Evolutionary conservation across 345 rosid species (phyloP), one percentile per base, ranked within the genome.

Genomic region (Abelmoschus esculentus): DNA sequence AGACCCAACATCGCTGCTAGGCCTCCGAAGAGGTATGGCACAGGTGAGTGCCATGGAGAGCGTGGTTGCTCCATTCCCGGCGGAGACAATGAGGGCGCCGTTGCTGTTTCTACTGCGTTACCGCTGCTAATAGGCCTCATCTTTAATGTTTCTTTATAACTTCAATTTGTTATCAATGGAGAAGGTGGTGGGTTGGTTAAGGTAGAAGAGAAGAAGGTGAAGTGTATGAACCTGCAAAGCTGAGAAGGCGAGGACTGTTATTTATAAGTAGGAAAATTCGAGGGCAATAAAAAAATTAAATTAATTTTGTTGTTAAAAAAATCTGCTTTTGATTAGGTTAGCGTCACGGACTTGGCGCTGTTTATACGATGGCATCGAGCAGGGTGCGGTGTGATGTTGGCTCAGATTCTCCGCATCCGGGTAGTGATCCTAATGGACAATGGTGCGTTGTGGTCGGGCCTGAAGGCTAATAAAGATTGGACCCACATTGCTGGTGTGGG

Each of bases 11-110:
- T 90, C 70, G 96, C 96, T 0, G 90, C 92, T 32, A 90, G 72
- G 9, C 92, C 96, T 0, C 96, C 96, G 58, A 90, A 90, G 60
- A 90, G 80, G 76, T 87, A 90, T 0, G 92, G 90, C 28, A 90
- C 90, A 1, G 96, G 96, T 8, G 96, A 90, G 77, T 86, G 87
- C 92, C 90, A 90, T 18, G 88, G 86, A 0, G 92, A 86, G 47
- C 72, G 82, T 28, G 77, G 88, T 19, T 69, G 82, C 52, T 14
- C 14, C 49, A 36, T 52, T 22, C 59, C 50, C 5, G 80, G 57
- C 0, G 77, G 49, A 29, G 78, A 36, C 58, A 80, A 53, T 15
- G 78, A 40, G 67, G 72, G 59, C 29, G 59, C 18, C 8, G 40
- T 71, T 34, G 72, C 69, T 31, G 22, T 58, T 49, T 65, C 17